phyloP scores from a whole-genome alignment of 768 basidiomycete species.

The Trametes cinnabarina region DNA sequence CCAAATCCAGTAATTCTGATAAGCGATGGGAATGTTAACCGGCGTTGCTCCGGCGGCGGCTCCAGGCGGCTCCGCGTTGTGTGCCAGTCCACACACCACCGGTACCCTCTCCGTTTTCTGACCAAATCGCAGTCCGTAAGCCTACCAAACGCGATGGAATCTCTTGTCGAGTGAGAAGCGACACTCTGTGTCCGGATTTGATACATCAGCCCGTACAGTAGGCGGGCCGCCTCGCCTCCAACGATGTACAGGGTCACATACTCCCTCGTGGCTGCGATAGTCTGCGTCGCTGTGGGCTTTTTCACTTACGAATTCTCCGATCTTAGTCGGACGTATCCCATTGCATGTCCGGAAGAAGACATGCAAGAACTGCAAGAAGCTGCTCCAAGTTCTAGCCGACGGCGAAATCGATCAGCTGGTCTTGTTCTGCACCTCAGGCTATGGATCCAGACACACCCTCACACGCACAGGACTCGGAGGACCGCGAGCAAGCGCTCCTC shows the following conservation, averaged over 20 bases:
- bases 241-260: too few relatives aligned
- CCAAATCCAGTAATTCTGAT: not conserved
- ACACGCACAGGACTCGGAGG: not conserved
- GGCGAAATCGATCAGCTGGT: not conserved
- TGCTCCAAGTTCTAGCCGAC: not conserved
- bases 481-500: too few relatives aligned
- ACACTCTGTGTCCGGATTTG: not conserved
- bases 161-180: too few relatives aligned
- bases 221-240: not conserved
- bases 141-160: too few relatives aligned
- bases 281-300: not conserved
- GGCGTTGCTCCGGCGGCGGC: too few relatives aligned
- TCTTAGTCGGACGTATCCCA: not conserved
- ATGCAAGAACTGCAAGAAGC: not conserved
- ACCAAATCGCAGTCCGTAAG: too few relatives aligned
- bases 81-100: too few relatives aligned
- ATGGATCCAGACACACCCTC: not conserved
- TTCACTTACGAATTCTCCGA: conserved; percentile 2
- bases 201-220: too few relatives aligned
- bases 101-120: too few relatives aligned
- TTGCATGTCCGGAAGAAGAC: not conserved
- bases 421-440: not conserved
- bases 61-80: too few relatives aligned
- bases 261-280: not conserved
- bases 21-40: not conserved